A percentile compares a stretch with the other conserved stretches of the same genome.
Evolutionary conservation across 306 rosid genomes (phyloP).

Genomic region (Cicer pinnatifidum): DNA sequence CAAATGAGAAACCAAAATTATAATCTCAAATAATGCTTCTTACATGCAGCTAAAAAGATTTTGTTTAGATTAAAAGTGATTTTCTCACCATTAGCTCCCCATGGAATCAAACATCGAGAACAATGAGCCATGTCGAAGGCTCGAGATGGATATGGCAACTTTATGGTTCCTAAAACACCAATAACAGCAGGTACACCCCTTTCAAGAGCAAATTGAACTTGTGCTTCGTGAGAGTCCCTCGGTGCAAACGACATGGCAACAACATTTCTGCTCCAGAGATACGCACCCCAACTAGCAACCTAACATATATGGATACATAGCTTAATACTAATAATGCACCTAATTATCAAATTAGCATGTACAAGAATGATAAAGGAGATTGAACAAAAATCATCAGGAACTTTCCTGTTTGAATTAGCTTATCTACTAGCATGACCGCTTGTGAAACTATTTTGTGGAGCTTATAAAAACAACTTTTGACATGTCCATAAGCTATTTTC

Average conservation of each 20-base stretch:
- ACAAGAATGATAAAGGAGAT: background rate
- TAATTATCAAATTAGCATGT: background rate
- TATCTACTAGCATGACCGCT: too few relatives aligned
- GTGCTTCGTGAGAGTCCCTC: slow-evolving; percentile 96
- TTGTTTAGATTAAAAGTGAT: slow-evolving; percentile 7
- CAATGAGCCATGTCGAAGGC: slow-evolving; percentile 90
- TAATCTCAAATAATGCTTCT: slow-evolving; percentile 23
- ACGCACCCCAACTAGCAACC: slow-evolving; percentile 99
- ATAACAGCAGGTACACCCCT: slow-evolving; percentile 94
- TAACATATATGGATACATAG: slow-evolving; percentile 21
- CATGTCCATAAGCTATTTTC: too few relatives aligned
- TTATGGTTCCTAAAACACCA: slow-evolving; percentile 89
- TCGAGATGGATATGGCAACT: slow-evolving; percentile 87
- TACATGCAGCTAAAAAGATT: slow-evolving; percentile 8
- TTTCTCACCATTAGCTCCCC: slow-evolving; percentile 71
- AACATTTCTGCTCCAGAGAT: slow-evolving; percentile 87
- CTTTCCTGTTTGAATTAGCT: background rate
- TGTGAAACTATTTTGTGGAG: too few relatives aligned
- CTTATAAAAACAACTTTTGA: too few relatives aligned
- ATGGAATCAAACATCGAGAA: slow-evolving; percentile 91
- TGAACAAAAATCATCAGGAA: slow-evolving; percentile 11
- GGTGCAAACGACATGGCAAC: slow-evolving; percentile 98
- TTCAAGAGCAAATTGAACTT: slow-evolving; percentile 97
- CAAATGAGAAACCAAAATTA: slow-evolving; percentile 21
- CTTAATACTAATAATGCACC: slow-evolving; percentile 34